Percentiles rank a stretch among this genome's conserved stretches.
These are phyloP conservation scores for Cutaneotrichosporon daszewskae DNA, from an alignment of 1,284 basidiomycete genomes.

Conservation along the genomic window DNA sequence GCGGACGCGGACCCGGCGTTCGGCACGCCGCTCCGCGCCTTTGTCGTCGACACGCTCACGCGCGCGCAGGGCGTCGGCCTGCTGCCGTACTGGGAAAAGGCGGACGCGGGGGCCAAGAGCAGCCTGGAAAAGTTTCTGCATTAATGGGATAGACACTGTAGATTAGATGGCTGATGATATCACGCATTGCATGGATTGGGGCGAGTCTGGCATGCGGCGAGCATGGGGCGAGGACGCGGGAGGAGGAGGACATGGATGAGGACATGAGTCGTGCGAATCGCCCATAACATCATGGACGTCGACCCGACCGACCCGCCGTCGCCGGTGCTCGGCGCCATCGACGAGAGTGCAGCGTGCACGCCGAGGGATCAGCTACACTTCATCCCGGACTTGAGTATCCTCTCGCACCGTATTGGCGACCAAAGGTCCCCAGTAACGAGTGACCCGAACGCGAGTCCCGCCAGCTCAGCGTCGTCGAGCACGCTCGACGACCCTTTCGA, in stretches of 20 bases:
- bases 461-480: no score
- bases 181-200: no score
- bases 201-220: no score
- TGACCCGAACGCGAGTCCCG: no score
- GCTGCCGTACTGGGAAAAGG: constrained; percentile 45
- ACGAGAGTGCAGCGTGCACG: not conserved
- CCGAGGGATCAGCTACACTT: no score
- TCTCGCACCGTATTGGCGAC: no score
- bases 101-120: constrained; percentile 38
- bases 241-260: not conserved
- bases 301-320: not conserved
- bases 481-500: no score
- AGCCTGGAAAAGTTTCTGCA: constrained; percentile 40
- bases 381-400: no score
- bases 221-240: not conserved
- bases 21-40: constrained; percentile 33
- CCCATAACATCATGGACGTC: not conserved
- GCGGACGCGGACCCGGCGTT: constrained; percentile 43
- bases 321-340: not conserved
- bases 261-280: not conserved
- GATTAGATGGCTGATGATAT: not conserved
- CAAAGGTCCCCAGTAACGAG: no score
- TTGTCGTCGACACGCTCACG: constrained; percentile 36
- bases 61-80: constrained; percentile 36
- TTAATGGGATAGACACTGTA: not conserved